Percentiles rank a stretch among this genome's conserved stretches.
phyloP scores from a whole-genome alignment of 2,329 filamentous ascomycete species.

The Aspergillus cejpii region DNA sequence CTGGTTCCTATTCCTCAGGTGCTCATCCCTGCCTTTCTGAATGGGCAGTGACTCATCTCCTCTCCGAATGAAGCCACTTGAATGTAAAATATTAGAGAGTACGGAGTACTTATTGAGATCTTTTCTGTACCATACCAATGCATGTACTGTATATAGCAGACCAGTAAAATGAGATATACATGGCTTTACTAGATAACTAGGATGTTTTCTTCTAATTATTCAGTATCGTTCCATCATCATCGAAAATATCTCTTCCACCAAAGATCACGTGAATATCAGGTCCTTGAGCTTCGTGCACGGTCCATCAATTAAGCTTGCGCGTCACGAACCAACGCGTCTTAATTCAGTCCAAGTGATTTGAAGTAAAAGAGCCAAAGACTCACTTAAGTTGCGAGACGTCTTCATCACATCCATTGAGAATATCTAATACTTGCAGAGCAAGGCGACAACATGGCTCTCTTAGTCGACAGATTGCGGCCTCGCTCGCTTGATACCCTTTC shows the following conservation, averaged over 20 bases:
- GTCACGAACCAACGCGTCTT: constrained; percentile 31
- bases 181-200: too few species aligned
- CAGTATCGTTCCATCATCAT: not conserved
- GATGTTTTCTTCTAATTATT: not conserved
- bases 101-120: not conserved
- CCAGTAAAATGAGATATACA: not conserved
- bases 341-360: constrained; percentile 10
- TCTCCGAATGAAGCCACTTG: constrained; percentile 2
- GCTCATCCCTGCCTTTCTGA: not conserved
- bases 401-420: too few species aligned
- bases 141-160: not conserved
- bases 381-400: too few species aligned
- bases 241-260: not conserved
- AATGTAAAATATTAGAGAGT: not conserved
- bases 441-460: constrained; percentile 50
- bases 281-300: constrained; percentile 23
- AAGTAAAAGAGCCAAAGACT: constrained; percentile 8
- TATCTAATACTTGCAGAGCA: not conserved
- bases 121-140: constrained; percentile 3
- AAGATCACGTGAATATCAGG: not conserved
- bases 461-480: constrained; percentile 58
- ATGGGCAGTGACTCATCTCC: constrained; percentile 4
- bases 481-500: constrained; percentile 55
- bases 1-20: too few species aligned
- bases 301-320: constrained; percentile 37